phyloP scores from a whole-genome alignment of 2,329 filamentous ascomycete genomes.

The Claviceps africana region DNA sequence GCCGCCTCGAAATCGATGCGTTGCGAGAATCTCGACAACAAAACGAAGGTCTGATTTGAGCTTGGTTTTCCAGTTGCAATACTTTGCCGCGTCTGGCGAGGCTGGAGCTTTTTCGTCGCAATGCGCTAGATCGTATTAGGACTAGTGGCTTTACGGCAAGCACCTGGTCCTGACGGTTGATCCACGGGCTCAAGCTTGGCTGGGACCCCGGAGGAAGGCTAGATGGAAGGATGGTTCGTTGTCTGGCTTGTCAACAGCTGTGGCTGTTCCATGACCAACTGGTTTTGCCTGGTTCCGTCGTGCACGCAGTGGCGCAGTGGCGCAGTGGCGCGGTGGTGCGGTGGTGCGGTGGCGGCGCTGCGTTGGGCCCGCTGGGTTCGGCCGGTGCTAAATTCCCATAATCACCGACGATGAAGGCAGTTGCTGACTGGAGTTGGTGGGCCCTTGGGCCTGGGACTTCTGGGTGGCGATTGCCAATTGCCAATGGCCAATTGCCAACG shows the following conservation, averaged over 20 bases:
- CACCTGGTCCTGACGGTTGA: not conserved
- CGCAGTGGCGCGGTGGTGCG: no score
- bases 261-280: not conserved
- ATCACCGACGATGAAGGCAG: no score
- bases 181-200: not conserved
- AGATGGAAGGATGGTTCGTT: not conserved
- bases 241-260: not conserved
- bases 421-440: not conserved
- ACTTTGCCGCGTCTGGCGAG: slow-evolving; percentile 16
- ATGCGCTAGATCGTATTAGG: slow-evolving; percentile 15
- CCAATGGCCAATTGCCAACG: no score
- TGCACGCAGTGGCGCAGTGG: not conserved
- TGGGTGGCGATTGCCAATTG: not conserved
- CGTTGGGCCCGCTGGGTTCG: no score
- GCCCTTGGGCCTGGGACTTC: not conserved
- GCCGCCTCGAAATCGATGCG: slow-evolving; percentile 3
- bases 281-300: no score
- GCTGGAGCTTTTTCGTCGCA: slow-evolving; percentile 31
- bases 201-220: not conserved
- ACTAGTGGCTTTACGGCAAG: slow-evolving; percentile 8
- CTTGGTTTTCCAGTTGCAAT: slow-evolving; percentile 11
- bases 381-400: no score
- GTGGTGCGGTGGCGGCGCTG: not conserved
- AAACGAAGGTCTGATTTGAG: not conserved
- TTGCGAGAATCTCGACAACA: not conserved